phyloP scores from a whole-genome alignment of 2,329 filamentous ascomycete species.

The Fonsecaea multimorphosa region DNA sequence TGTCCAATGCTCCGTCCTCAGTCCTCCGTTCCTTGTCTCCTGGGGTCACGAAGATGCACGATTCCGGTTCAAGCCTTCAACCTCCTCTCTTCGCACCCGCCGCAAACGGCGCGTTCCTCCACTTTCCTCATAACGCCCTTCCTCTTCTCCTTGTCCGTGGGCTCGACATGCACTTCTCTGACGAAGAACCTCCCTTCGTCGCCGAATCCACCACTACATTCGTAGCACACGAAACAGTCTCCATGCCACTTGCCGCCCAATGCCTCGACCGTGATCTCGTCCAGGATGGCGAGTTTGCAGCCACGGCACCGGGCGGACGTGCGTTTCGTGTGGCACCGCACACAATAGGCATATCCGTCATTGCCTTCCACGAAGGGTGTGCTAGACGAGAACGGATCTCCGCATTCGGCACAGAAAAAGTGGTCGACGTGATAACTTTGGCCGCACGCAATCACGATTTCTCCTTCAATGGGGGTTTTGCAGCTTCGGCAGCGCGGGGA shows the following conservation, averaged over 20 bases:
- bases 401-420: conserved; percentile 99
- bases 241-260: conserved; percentile 94
- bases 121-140: conserved; percentile 49
- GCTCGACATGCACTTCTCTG: conserved; percentile 58
- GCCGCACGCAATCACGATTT: conserved; percentile 91
- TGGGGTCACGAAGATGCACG: no score
- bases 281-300: conserved; percentile 83
- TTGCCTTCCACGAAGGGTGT: conserved; percentile 89
- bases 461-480: conserved; percentile 93
- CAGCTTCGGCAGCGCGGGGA: conserved; percentile 94
- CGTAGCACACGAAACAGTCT: conserved; percentile 83
- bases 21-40: background rate
- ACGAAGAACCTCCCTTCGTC: conserved; percentile 68
- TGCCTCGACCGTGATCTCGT: conserved; percentile 87
- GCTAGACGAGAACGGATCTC: conserved; percentile 71
- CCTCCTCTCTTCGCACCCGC: conserved; percentile 66
- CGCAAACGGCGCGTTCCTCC: conserved; percentile 66
- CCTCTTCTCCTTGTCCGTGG: conserved; percentile 53
- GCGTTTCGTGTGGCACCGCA: conserved; percentile 87
- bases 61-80: conserved; percentile 58
- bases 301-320: conserved; percentile 88
- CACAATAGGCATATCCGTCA: conserved; percentile 96
- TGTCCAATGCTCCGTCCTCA: background rate
- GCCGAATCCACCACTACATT: conserved; percentile 65
- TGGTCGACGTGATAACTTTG: conserved; percentile 97